Evolutionary conservation across 176 grass and related monocot genomes (phyloP).

Genomic region (Leersia perrieri): DNA sequence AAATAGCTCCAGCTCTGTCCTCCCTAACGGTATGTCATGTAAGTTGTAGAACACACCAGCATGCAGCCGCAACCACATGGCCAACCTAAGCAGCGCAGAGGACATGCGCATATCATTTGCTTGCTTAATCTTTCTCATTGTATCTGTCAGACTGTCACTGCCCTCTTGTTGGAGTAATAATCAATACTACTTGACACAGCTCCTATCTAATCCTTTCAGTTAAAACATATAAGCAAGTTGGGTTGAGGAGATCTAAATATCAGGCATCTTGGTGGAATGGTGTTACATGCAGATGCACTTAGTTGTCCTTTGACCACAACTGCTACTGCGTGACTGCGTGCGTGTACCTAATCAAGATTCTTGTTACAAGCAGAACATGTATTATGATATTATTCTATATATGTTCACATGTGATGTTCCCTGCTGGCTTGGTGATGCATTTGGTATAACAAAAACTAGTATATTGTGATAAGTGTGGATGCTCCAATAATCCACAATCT

Average conservation of each 20-base stretch:
- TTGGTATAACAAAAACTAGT: constrained; percentile 16
- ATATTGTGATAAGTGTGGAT: neutral
- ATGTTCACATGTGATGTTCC: constrained; percentile 46
- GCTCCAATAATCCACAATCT: neutral
- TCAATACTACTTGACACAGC: constrained; percentile 26
- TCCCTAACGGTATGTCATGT: neutral
- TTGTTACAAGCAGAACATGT: constrained; percentile 40
- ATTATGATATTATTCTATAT: constrained; percentile 55
- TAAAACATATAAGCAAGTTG: constrained; percentile 50
- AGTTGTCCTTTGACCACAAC: constrained; percentile 40
- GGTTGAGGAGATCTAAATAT: constrained; percentile 36
- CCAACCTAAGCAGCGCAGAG: constrained; percentile 37
- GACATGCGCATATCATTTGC: constrained; percentile 27
- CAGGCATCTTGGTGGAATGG: neutral
- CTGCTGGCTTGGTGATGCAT: constrained; percentile 24
- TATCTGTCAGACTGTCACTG: constrained; percentile 13
- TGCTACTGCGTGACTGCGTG: neutral
- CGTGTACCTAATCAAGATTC: constrained; percentile 56
- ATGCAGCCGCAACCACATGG: constrained; percentile 31
- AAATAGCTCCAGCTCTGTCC: neutral
- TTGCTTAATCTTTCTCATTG: constrained; percentile 34
- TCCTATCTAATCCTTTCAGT: constrained; percentile 35
- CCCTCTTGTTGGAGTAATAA: constrained; percentile 16
- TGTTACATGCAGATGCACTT: neutral
- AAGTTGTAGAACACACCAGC: neutral